Evolutionary conservation across 805 yeast species (phyloP), one percentile per base, ranked within the genome.

Genomic region (Spathaspora girioi): DNA sequence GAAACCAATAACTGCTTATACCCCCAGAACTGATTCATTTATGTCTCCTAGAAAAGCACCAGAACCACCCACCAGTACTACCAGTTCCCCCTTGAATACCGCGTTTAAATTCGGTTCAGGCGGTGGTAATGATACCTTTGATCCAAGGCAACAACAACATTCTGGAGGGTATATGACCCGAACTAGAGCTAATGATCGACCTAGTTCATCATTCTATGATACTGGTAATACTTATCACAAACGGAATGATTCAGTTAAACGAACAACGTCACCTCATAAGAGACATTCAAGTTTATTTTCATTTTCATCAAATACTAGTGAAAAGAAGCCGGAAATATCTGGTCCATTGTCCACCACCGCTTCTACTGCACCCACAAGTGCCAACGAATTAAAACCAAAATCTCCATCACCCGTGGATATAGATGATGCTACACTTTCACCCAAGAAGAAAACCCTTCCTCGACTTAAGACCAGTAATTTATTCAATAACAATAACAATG

Each of bases 31-130:
- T n/a, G 46, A 42, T 26, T 31, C 47, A n/a, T 40, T 84, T 61
- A 66, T 76, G 17, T 84, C 90, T 0, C 40, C 89, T n/a, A 75
- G 90, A 66, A 83, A 74, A 59, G 88, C 90, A 0, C 92, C 92
- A 1, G 78, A 77, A 48, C 90, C 90, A 0, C 91, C 91, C 2
- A 59, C 75, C 1, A 68, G 67, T 29, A 65, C 66, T 35, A 4
- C 15, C 3, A 14, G 9, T 15, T 35, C 40, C 42, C 69, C 73
- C 2, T 45, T 65, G 48, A 62, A 63, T 50, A 55, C 59, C 20
- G 46, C 38, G 45, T 77, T 44, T 59, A 69, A 60, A 60, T 76
- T 66, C 56, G 78, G 68, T 5, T 71, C 60, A 40, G 59, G 56
- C 12, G 60, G 57, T 3, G 42, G 46, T 12, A 46, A 23, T 31